phyloP scores from a whole-genome alignment of 2,329 filamentous ascomycete genomes.

The Pseudocercospora fijiensis region DNA sequence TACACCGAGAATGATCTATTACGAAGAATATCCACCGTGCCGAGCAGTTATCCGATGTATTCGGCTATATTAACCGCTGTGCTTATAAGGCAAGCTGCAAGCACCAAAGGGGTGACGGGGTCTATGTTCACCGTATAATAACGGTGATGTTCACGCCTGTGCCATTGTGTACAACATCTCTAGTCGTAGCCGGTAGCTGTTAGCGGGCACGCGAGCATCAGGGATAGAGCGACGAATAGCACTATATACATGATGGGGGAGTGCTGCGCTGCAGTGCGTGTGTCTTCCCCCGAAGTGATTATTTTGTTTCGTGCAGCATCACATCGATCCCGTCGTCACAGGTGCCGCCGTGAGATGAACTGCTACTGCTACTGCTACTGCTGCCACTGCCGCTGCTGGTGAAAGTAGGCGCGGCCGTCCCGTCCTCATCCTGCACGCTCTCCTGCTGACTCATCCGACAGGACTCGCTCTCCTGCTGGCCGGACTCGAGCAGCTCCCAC shows the following conservation, averaged over 20 bases:
- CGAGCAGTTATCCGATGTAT: too few relatives aligned
- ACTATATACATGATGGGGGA: background rate
- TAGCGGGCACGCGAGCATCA: background rate
- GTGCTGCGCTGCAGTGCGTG: too few relatives aligned
- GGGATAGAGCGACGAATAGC: background rate
- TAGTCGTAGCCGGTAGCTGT: background rate
- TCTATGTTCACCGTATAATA: too few relatives aligned
- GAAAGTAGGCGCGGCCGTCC: background rate
- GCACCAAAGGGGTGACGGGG: too few relatives aligned
- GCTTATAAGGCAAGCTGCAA: too few relatives aligned
- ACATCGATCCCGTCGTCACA: background rate
- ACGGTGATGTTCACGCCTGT: too few relatives aligned
- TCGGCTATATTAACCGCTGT: too few relatives aligned
- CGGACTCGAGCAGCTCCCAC: conserved; percentile 1
- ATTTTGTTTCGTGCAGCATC: background rate
- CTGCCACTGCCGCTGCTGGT: background rate
- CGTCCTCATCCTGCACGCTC: too few relatives aligned
- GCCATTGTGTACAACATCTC: too few relatives aligned
- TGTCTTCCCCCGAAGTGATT: background rate
- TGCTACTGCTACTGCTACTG: background rate
- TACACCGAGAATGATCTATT: too few relatives aligned
- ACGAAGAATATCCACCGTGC: too few relatives aligned
- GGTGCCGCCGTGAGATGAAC: background rate
- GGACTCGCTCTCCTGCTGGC: background rate
- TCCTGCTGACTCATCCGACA: too few relatives aligned